Evolutionary conservation across 139 green algal genomes (phyloP).

Genomic region (Zygnema circumcarinatum): DNA sequence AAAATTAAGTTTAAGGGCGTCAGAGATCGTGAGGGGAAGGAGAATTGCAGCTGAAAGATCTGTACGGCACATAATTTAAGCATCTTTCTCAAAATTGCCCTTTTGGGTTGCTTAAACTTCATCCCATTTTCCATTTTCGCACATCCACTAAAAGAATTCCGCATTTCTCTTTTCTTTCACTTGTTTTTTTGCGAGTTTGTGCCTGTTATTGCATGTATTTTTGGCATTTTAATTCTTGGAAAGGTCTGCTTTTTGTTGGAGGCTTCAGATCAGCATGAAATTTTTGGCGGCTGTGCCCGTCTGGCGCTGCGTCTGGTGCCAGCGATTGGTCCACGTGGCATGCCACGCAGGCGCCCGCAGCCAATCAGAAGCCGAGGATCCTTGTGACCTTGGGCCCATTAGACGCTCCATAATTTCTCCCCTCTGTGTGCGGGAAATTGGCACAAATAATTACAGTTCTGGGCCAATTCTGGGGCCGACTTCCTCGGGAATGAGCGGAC

Average conservation of each 20-base stretch:
- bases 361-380: slow-evolving; percentile 1
- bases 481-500: not conserved
- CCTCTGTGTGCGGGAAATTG: slow-evolving; percentile 29
- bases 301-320: slow-evolving; percentile 78
- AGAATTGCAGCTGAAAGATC: no score
- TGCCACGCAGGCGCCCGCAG: slow-evolving; percentile 63
- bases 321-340: slow-evolving; percentile 68
- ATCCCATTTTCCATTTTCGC: no score
- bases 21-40: no score
- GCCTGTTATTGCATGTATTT: not conserved
- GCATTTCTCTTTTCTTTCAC: no score
- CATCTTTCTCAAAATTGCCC: no score
- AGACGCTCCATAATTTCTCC: slow-evolving; percentile 53
- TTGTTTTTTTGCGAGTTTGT: not conserved
- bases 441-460: not conserved
- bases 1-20: no score
- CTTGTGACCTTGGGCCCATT: slow-evolving; percentile 48
- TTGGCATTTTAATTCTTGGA: not conserved
- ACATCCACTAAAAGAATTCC: no score
- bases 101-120: no score
- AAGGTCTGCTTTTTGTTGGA: not conserved
- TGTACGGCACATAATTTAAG: no score
- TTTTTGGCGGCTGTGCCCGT: slow-evolving; percentile 70
- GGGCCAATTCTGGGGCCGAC: not conserved
- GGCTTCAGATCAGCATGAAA: slow-evolving; percentile 60